Evolutionary conservation across 768 basidiomycete species (phyloP), one percentile per base, ranked within the genome.

Genomic region (Tylopilus felleus): DNA sequence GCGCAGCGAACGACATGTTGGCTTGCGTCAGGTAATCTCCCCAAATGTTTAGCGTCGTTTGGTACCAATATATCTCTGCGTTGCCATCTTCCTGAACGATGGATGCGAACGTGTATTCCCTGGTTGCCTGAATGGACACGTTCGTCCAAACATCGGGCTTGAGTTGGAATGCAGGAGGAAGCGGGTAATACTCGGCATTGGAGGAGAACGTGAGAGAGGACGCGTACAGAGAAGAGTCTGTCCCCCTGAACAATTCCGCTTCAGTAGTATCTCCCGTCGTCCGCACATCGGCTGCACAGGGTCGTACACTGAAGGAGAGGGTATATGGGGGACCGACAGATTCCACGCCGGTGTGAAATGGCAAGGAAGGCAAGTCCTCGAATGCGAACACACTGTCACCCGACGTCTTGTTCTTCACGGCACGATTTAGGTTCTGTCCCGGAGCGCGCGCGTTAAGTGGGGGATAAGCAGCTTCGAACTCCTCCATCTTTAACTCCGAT

Each of bases 1-100:
- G 76, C 12, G 76, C 76, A 1, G 75, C 75, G 49, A 77, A 77
- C 4, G 74, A 75, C 73, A 77, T 76, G 52, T 77, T 76, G 29
- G 68, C 73, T 23, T 59, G 57, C 31, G 60, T 63, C 60, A 75
- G 70, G 29, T 71, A 71, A 41, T 70, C 71, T 13, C 74, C 74
- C 74, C 75, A 75, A 14, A 75, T 73, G 53, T 72, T 66, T 52
- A 77, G 47, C 43, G 63, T 62, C n/a, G 73, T 73, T 44, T 57
- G 63, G 62, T 75, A 77, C 62, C 65, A 73, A 22, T 59, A 62
- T 16, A 55, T 62, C 45, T 65, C 48, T 14, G 51, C 23, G 28
- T 55, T 49, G 21, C 64, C 62, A 29, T 31, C 51, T n/a, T 58
- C 59, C 42, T 42, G 39, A 22, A 52, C 38, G 47, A 75, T 56